A percentile compares a stretch with the other conserved stretches of the same genome.
phyloP scores from a whole-genome alignment of 305 asterid genomes.

The Fraxinus greggii region DNA sequence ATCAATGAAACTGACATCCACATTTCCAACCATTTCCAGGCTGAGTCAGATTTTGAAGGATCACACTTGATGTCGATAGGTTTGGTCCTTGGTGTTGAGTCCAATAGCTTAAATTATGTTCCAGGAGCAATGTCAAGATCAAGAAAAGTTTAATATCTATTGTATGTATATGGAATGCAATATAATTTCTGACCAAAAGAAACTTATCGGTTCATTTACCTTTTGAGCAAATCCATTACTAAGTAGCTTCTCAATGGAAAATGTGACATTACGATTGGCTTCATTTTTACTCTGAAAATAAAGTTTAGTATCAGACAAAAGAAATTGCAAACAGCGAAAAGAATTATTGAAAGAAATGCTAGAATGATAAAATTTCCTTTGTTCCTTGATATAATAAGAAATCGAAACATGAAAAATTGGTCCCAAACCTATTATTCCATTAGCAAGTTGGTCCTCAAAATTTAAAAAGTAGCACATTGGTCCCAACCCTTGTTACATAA shows the following conservation, averaged over 20 bases:
- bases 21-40: constrained; percentile 96
- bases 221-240: constrained; percentile 82
- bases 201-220: constrained; percentile 47
- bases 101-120: constrained; percentile 64
- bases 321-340: neutral
- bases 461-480: neutral
- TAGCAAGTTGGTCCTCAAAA: constrained; percentile 2
- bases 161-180: constrained; percentile 6
- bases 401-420: neutral
- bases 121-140: constrained; percentile 24
- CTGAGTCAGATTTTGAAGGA: constrained; percentile 72
- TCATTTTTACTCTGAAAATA: constrained; percentile 27
- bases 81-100: constrained; percentile 62
- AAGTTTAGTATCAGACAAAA: constrained; percentile 19
- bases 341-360: neutral
- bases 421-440: neutral
- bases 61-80: constrained; percentile 79
- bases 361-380: constrained; percentile 12
- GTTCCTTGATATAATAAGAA: constrained; percentile 14
- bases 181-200: constrained; percentile 14
- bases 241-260: constrained; percentile 78
- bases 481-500: neutral
- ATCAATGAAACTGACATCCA: constrained; percentile 80
- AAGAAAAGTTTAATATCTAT: neutral
- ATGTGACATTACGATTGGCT: constrained; percentile 35